Base-by-base conservation (phyloP, 140 eudicot species). In the Senecio squalidus region DNA sequence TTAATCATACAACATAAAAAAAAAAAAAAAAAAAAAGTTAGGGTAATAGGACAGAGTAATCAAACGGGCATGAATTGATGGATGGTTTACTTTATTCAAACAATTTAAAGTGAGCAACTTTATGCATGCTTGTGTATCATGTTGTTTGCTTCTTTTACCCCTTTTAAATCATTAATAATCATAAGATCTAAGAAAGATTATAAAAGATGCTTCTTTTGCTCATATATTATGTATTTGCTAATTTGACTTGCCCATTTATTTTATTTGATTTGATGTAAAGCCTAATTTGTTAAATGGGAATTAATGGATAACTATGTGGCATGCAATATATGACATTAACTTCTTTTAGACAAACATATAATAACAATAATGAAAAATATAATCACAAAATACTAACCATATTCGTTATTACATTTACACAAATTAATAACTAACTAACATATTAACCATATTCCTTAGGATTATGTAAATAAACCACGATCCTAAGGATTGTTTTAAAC, bases 51-150 rank as follows among this genome's bases (percentile, higher is more conserved):
- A 21, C 46, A 26, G 23, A 36, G 16, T 51, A 28, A 66, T 33
- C 14, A 9, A 67, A 67, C 73, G 74, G 67, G 24, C 57, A 55
- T 67, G 74, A 49, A 58, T 60, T 16, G 58, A 50, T 49, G 22
- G n/a, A 49, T 69, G 48, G 11, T 25, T 55, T 55, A 63, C 55
- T 63, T 55, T 63, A 20, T 64, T 60, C 18, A 39, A 38, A 44
- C 29, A 71, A 40, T 54, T 33, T 45, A 63, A 71, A 63, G 66
- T 25, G 18, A 64, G 21, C 66, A 63, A 61, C 71, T 71, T 63
- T 63, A 55, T 23, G 55, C 71, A 71, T 71, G 66, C 69, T 57
- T 55, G 60, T 70, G 34, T n/a, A 71, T 71, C 60, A 71, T 71
- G 52, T 52, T 47, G 66, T 34, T 71, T 71, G 58, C 46, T 44